These are phyloP conservation scores for Serpula lacrymans DNA, from an alignment of 768 basidiomycete species.

Conservation along the genomic window DNA sequence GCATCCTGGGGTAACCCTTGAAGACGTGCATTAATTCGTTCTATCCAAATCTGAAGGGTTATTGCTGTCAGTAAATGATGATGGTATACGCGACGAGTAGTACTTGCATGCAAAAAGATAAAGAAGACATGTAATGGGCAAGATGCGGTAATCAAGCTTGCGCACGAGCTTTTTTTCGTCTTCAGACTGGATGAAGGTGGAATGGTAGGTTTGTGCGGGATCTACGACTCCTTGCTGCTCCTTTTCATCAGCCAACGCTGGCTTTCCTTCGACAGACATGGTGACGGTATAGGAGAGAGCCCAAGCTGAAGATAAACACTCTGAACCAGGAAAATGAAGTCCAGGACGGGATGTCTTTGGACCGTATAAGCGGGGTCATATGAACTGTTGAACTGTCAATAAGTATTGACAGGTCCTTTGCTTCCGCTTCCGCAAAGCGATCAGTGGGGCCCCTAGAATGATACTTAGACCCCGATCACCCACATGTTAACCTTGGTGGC, in stretches of 20 bases:
- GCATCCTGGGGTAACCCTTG: slow-evolving; percentile 68
- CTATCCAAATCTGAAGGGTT: slow-evolving; percentile 54
- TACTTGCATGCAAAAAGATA: slow-evolving; percentile 72
- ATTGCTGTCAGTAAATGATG: slow-evolving; percentile 5
- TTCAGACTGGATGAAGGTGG: slow-evolving; percentile 20
- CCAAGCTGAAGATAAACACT: too few species aligned
- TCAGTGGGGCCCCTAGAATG: too few species aligned
- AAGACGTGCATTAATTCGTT: slow-evolving; percentile 72
- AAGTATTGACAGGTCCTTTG: too few species aligned
- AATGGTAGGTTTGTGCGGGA: slow-evolving; percentile 11
- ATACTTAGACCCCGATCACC: too few species aligned
- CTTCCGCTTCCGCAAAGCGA: too few species aligned
- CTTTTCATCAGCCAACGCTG: background rate
- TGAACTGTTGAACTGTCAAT: too few species aligned
- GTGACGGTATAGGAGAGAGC: too few species aligned
- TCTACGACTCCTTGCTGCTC: background rate
- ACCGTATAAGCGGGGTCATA: too few species aligned
- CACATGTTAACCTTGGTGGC: too few species aligned
- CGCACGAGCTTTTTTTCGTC: slow-evolving; percentile 35
- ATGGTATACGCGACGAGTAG: background rate
- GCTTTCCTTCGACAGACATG: slow-evolving; percentile 9
- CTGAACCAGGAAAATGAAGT: too few species aligned
- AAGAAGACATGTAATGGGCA: slow-evolving; percentile 63
- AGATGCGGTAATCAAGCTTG: slow-evolving; percentile 33
- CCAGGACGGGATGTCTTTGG: too few species aligned